Percentiles rank a stretch among this genome's conserved stretches.
phyloP scores from a whole-genome alignment of 2,329 filamentous ascomycete genomes.

The Raffaelea arxii region DNA sequence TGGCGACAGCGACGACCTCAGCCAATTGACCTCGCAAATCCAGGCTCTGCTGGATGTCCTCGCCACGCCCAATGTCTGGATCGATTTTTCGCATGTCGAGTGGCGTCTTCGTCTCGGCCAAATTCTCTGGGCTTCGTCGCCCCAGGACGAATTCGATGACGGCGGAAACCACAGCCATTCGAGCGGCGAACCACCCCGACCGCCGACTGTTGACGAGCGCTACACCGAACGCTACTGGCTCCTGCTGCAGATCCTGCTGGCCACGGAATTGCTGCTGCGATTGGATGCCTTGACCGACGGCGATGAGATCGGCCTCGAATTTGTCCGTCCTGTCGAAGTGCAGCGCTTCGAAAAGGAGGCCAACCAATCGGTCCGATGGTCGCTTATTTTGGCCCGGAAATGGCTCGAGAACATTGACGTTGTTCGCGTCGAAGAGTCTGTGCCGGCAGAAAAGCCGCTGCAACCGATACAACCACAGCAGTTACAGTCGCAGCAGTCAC shows the following conservation, averaged over 20 bases:
- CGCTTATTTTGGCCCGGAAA: constrained; percentile 50
- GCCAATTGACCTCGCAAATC: constrained; percentile 59
- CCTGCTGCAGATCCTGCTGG: constrained; percentile 53
- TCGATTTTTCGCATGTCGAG: constrained; percentile 64
- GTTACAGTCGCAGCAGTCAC: constrained; percentile 16
- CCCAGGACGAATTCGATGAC: constrained; percentile 9
- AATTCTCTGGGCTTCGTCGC: constrained; percentile 48
- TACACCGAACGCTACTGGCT: constrained; percentile 59
- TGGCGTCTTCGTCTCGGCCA: constrained; percentile 67
- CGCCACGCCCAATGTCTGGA: constrained; percentile 57
- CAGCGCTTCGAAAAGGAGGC: constrained; percentile 53
- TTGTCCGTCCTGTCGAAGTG: constrained; percentile 45
- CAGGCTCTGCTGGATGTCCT: constrained; percentile 57
- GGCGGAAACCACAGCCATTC: constrained; percentile 25
- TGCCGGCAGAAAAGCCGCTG: not conserved
- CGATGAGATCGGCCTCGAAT: constrained; percentile 43
- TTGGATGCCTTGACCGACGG: constrained; percentile 54
- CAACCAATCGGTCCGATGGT: constrained; percentile 56
- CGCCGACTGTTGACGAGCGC: constrained; percentile 38
- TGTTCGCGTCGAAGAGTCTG: constrained; percentile 12
- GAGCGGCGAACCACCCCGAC: constrained; percentile 29
- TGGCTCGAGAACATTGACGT: constrained; percentile 62
- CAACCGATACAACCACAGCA: constrained; percentile 22
- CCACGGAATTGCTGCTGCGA: constrained; percentile 55
- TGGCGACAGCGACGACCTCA: not conserved